A percentile compares a stretch with the other conserved stretches of the same genome.
Evolutionary conservation across 1,284 basidiomycete genomes (phyloP).

Genomic region (Stygiomarasmius scandens): DNA sequence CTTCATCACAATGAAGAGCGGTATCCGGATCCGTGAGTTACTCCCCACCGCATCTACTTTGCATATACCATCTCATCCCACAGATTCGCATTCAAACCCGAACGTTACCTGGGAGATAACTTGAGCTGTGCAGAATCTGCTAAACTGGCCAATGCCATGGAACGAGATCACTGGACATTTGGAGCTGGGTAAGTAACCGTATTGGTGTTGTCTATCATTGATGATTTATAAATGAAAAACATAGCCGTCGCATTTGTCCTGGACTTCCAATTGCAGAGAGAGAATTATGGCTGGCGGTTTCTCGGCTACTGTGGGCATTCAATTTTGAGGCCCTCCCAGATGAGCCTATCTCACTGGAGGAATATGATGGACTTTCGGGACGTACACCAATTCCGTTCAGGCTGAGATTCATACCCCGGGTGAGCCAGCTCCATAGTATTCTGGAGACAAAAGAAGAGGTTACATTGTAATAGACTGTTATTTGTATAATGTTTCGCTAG

Average conservation of each 20-base stretch:
- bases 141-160: constrained; percentile 39
- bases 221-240: constrained; percentile 13
- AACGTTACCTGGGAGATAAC: constrained; percentile 34
- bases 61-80: no score
- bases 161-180: constrained; percentile 49
- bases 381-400: constrained; percentile 34
- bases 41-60: constrained; percentile 8
- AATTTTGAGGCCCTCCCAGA: constrained; percentile 28
- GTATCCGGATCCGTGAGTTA: constrained; percentile 38
- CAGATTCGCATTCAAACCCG: constrained; percentile 28
- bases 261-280: constrained; percentile 35
- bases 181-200: constrained; percentile 37
- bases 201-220: no score
- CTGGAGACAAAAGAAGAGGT: background rate
- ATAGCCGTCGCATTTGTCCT: constrained; percentile 31
- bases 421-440: constrained; percentile 1
- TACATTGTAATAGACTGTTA: no score
- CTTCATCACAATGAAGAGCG: constrained; percentile 42
- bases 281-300: constrained; percentile 35
- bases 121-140: constrained; percentile 34
- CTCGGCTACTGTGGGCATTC: constrained; percentile 36
- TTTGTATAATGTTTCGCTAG: no score
- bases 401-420: constrained; percentile 26
- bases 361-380: constrained; percentile 38
- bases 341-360: constrained; percentile 36